Percentiles rank a stretch among this genome's conserved stretches.
These are phyloP conservation scores for Exophiala oligosperma DNA, from an alignment of 2,329 filamentous ascomycete species.

Conservation along the genomic window DNA sequence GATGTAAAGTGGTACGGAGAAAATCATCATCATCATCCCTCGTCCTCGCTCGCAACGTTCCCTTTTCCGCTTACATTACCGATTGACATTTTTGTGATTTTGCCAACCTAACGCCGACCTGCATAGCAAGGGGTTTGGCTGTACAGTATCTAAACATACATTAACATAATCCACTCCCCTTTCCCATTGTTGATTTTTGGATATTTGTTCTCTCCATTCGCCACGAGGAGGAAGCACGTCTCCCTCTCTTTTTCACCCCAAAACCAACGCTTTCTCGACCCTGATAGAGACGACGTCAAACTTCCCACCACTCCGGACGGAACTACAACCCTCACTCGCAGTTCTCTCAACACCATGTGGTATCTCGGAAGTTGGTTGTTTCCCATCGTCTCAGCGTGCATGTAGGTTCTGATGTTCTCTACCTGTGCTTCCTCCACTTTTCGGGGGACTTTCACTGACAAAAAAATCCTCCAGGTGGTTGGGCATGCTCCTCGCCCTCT, in stretches of 20 bases:
- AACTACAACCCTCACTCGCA: not conserved
- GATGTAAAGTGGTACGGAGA: not conserved
- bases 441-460: not conserved
- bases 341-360: slow-evolving; percentile 23
- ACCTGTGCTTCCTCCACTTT: not conserved
- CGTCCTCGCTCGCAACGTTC: too few relatives aligned
- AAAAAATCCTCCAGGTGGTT: slow-evolving; percentile 43
- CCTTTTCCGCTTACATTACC: too few relatives aligned
- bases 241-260: not conserved
- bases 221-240: not conserved
- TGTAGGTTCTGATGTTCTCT: slow-evolving; percentile 25
- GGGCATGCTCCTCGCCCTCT: slow-evolving; percentile 60
- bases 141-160: too few relatives aligned
- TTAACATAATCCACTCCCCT: too few relatives aligned
- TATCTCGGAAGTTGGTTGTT: slow-evolving; percentile 41
- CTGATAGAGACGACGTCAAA: not conserved
- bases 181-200: too few relatives aligned
- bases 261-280: not conserved
- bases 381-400: slow-evolving; percentile 58
- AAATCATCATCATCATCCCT: too few relatives aligned
- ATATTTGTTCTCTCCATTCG: too few relatives aligned
- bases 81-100: too few relatives aligned
- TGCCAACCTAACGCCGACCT: too few relatives aligned
- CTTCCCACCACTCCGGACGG: slow-evolving; percentile 4
- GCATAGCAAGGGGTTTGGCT: too few relatives aligned